A percentile compares a stretch with the other conserved stretches of the same genome.
Evolutionary conservation across 2,329 filamentous ascomycete species (phyloP).

Genomic region (Ampelomyces quisqualis): DNA sequence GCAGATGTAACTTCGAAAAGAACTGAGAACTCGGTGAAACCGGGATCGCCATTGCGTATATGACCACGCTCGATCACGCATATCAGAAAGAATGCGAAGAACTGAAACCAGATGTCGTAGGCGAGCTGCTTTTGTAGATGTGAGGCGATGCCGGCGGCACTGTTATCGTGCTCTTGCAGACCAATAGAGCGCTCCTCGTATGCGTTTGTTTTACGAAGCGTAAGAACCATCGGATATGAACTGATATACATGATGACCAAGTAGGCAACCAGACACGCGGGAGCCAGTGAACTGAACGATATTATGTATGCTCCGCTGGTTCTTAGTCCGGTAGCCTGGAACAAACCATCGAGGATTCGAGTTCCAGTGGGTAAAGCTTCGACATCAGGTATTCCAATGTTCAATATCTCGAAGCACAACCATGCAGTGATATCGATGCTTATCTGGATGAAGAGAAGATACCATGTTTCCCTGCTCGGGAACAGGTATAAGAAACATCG

Average conservation of each 20-base stretch:
- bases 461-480: conserved; percentile 64
- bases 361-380: conserved; percentile 54
- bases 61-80: conserved; percentile 60
- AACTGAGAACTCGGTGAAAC: conserved; percentile 34
- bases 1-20: conserved; percentile 59
- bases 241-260: conserved; percentile 68
- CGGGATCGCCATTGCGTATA: conserved; percentile 46
- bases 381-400: conserved; percentile 61
- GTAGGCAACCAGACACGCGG: conserved; percentile 61
- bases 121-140: conserved; percentile 66
- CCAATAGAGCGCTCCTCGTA: conserved; percentile 70
- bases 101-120: conserved; percentile 68
- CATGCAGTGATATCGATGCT: conserved; percentile 64
- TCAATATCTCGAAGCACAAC: conserved; percentile 65
- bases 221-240: conserved; percentile 63
- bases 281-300: conserved; percentile 56
- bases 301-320: conserved; percentile 68
- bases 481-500: conserved; percentile 67
- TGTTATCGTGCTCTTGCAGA: conserved; percentile 48
- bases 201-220: conserved; percentile 68
- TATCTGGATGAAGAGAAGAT: conserved; percentile 62
- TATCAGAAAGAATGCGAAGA: conserved; percentile 61
- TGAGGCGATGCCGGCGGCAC: conserved; percentile 26
- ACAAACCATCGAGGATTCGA: conserved; percentile 64
- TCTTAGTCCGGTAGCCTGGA: conserved; percentile 62